These are phyloP conservation scores for Corchorus olitorius DNA, from an alignment of 345 rosid species.

Conservation along the genomic window DNA sequence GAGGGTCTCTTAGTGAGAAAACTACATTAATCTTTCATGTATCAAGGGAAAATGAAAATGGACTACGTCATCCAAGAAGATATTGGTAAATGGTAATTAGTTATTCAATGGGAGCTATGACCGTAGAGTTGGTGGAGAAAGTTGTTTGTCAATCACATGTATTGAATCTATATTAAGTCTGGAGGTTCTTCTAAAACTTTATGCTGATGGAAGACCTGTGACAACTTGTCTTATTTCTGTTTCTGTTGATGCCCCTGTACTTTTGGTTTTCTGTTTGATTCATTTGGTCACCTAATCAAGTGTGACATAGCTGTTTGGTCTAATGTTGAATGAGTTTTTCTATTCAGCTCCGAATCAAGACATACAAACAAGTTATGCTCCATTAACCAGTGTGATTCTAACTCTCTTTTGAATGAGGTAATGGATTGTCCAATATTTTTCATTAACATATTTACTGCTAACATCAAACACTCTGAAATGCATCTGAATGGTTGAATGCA, in stretches of 20 bases:
- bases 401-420: slow-evolving; percentile 93
- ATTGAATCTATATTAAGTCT: not conserved
- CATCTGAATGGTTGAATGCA: not conserved
- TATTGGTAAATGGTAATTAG: not conserved
- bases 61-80: not conserved
- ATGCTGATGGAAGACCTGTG: not conserved
- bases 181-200: not conserved
- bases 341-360: slow-evolving; percentile 68
- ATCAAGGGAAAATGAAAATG: not conserved
- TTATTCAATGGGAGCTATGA: not conserved
- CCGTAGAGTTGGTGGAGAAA: not conserved
- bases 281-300: not conserved
- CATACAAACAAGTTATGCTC: slow-evolving; percentile 90
- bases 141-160: not conserved
- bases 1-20: not conserved
- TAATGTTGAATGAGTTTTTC: not conserved
- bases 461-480: not conserved
- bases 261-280: not conserved
- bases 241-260: not conserved
- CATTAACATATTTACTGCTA: not conserved
- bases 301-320: not conserved
- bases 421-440: not conserved
- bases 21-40: not conserved
- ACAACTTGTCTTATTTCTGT: not conserved
- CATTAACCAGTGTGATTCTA: slow-evolving; percentile 85